phyloP scores from a whole-genome alignment of 345 rosid species.

The Brassica juncea region DNA sequence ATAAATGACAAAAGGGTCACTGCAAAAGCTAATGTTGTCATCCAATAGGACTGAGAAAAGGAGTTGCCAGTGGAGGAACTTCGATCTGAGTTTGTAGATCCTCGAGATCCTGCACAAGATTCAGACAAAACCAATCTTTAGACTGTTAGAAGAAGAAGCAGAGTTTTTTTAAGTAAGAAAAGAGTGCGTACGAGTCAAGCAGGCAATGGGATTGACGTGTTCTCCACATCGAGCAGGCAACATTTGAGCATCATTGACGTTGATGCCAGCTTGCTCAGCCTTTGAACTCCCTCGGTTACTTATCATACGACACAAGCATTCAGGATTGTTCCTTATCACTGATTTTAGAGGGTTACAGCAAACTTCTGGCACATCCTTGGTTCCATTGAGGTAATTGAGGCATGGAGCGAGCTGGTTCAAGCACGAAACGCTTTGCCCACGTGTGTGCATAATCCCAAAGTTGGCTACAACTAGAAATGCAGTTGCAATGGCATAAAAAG shows the following conservation, averaged over 20 bases:
- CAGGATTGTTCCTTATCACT: slow-evolving; percentile 53
- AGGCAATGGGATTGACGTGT: slow-evolving; percentile 61
- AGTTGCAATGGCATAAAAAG: slow-evolving; percentile 5
- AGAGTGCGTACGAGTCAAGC: slow-evolving; percentile 44
- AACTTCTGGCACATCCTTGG: slow-evolving; percentile 49
- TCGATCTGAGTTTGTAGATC: slow-evolving; percentile 30
- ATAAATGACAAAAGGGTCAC: slow-evolving; percentile 5
- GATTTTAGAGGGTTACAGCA: slow-evolving; percentile 72
- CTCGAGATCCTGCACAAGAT: slow-evolving; percentile 29
- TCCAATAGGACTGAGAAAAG: slow-evolving; percentile 24
- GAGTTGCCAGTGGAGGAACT: slow-evolving; percentile 18
- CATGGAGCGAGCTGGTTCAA: slow-evolving; percentile 63
- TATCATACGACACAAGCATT: slow-evolving; percentile 61
- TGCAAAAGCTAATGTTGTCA: slow-evolving; percentile 29
- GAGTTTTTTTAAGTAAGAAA: not conserved
- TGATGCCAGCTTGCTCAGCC: slow-evolving; percentile 64
- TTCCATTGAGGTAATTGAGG: slow-evolving; percentile 57
- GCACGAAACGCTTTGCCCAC: slow-evolving; percentile 46
- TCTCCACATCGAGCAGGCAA: slow-evolving; percentile 72
- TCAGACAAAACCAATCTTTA: not conserved
- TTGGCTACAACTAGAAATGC: slow-evolving; percentile 30
- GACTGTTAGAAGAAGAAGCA: not conserved
- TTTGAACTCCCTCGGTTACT: slow-evolving; percentile 57
- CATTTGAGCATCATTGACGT: slow-evolving; percentile 61
- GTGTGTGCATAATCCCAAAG: slow-evolving; percentile 7